Percentiles rank a stretch among this genome's conserved stretches.
These are phyloP conservation scores for Phytophthora tubulina DNA, from an alignment of 352 stramenopile genomes.

Conservation along the genomic window DNA sequence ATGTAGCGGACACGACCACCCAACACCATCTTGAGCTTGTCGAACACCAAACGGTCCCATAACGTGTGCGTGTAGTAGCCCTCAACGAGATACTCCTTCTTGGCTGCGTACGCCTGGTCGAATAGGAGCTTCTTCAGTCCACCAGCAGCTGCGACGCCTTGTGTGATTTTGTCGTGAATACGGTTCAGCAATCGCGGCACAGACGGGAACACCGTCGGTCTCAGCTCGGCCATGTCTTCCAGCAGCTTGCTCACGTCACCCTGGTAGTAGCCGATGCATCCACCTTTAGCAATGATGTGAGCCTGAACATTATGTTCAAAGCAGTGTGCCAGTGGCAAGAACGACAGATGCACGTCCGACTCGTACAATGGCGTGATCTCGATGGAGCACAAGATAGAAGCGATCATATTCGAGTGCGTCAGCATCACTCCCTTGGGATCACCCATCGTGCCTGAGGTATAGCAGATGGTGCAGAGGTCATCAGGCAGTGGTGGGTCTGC, in stretches of 20 bases:
- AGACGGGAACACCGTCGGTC: constrained; percentile 91
- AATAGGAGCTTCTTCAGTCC: constrained; percentile 93
- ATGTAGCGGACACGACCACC: constrained; percentile 92
- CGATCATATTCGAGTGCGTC: constrained; percentile 57
- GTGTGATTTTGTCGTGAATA: constrained; percentile 95
- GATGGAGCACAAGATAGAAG: constrained; percentile 41
- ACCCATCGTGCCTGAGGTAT: constrained; percentile 62
- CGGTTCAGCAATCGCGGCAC: constrained; percentile 96
- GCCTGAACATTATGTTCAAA: constrained; percentile 88
- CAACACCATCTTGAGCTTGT: constrained; percentile 92
- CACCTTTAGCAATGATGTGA: constrained; percentile 70
- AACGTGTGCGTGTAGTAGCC: constrained; percentile 65
- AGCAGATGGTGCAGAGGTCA: constrained; percentile 67
- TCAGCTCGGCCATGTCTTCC: constrained; percentile 92
- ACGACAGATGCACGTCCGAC: constrained; percentile 86
- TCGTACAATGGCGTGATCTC: constrained; percentile 38
- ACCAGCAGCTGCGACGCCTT: constrained; percentile 72
- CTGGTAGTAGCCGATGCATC: constrained; percentile 93
- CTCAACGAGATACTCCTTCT: constrained; percentile 64
- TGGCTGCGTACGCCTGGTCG: constrained; percentile 81
- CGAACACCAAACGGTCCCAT: constrained; percentile 95
- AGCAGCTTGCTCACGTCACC: constrained; percentile 91
- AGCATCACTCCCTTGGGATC: constrained; percentile 63
- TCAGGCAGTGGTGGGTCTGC: constrained; percentile 49
- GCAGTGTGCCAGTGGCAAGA: constrained; percentile 95